Base-by-base conservation (phyloP, 2,329 filamentous ascomycete genomes). In the Lachnellula willkommii region DNA sequence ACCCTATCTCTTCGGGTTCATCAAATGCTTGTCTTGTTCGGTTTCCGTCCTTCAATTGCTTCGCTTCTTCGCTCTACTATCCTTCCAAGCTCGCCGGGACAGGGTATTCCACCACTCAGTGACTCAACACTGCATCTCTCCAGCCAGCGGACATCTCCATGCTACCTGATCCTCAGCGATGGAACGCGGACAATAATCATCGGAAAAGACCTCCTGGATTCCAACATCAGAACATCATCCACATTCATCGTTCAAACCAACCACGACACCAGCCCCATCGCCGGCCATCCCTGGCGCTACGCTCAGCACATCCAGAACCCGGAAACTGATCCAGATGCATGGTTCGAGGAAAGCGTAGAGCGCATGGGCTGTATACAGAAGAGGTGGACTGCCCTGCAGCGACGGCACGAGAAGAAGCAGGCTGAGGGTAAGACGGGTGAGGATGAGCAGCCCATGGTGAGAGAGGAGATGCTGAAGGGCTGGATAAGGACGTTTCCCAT, bases 131-230 rank as follows among this genome's bases (percentile, higher is more conserved):
- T 57, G 5, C 57, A 50, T 1, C 63, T 82, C 1, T 69, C 74
- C 2, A 57, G 58, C 0, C 65, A 71, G 2, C 72, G 69, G 1
- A 78, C 77, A 0, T 78, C 81, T 15, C 79, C 80, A 2, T 81
- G 79, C 39, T 85, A 85, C 62, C 62, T 85, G 2, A 77, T 78
- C 32, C 75, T 84, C 59, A 78, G 79, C 59, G 74, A 81, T 47
- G 79, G 79, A 0, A 53, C 57, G 0, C 68, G 73, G 46, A 77
- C 77, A 2, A 66, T 75, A 1, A 71, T 79, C 0, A 70, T 85
- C 47, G 80, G 84, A 60, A 84, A 85, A 63, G 81, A 85, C 61
- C 73, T 77, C 53, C 48, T 63, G 2, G 74, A 67, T 1, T 79
- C 77, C 3, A 71, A 71, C 1, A 63, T 77, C 15, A 46, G 51